Conservation (phyloP, 306 rosid genomes). For the Malus fusca region DNA sequence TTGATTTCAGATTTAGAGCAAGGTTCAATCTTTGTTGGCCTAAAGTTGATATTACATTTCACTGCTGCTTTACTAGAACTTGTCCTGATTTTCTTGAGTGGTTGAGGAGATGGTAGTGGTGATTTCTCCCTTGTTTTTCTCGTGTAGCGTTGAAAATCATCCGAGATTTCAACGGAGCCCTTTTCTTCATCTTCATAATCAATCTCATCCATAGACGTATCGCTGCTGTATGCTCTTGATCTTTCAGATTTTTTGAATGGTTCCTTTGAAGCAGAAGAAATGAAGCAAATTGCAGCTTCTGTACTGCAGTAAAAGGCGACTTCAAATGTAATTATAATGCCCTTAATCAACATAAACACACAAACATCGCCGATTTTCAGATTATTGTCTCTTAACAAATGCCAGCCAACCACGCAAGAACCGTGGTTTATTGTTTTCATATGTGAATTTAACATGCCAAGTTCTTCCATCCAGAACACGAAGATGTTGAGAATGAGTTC, state of each 20-base stretch:
- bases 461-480: not conserved
- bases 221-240: too few species aligned
- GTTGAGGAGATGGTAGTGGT: not conserved
- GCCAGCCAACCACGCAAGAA: not conserved
- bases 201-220: too few species aligned
- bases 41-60: too few species aligned
- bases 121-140: slow-evolving; percentile 1
- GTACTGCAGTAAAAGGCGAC: not conserved
- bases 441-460: slow-evolving; percentile 2
- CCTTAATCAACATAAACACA: not conserved
- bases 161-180: too few species aligned
- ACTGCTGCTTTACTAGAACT: not conserved
- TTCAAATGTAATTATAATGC: not conserved
- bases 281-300: not conserved
- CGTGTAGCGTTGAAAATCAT: not conserved
- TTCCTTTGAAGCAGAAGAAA: too few species aligned
- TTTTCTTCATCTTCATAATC: too few species aligned
- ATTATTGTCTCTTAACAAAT: not conserved
- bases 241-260: too few species aligned
- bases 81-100: not conserved
- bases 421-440: not conserved
- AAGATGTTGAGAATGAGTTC: not conserved
- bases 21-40: too few species aligned
- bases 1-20: too few species aligned
- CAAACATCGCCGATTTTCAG: slow-evolving; percentile 9